Percentiles rank a stretch among this genome's conserved stretches.
Evolutionary conservation across 306 rosid genomes (phyloP).

Genomic region (Lotus japonicus): DNA sequence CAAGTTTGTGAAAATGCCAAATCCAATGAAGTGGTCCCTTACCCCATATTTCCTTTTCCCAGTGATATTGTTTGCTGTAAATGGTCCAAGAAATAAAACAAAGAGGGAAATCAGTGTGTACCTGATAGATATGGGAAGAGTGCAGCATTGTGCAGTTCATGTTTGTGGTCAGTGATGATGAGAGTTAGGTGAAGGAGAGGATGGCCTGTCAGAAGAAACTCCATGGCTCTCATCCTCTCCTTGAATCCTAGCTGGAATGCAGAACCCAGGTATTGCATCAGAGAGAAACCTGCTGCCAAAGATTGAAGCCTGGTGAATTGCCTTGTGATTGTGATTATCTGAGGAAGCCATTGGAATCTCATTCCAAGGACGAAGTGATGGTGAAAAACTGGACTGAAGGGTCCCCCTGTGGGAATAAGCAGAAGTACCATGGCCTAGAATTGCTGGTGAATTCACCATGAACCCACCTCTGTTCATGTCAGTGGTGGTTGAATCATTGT

Average conservation of each 20-base stretch:
- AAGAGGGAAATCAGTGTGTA: constrained; percentile 1
- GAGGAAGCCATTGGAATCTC: constrained; percentile 42
- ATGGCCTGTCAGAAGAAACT: constrained; percentile 41
- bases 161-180: constrained; percentile 44
- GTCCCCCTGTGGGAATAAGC: constrained; percentile 72
- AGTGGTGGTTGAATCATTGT: constrained; percentile 23
- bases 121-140: constrained; percentile 27
- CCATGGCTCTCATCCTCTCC: constrained; percentile 43
- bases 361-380: constrained; percentile 55
- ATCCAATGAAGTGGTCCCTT: constrained; percentile 22
- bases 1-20: constrained; percentile 5
- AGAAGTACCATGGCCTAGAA: constrained; percentile 44
- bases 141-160: constrained; percentile 8
- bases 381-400: constrained; percentile 94
- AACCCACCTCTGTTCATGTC: constrained; percentile 37
- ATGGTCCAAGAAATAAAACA: background rate
- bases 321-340: constrained; percentile 29
- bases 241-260: constrained; percentile 59
- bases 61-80: constrained; percentile 3
- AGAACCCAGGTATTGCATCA: constrained; percentile 44
- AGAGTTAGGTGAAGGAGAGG: constrained; percentile 63
- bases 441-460: constrained; percentile 30
- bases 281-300: constrained; percentile 53
- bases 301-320: constrained; percentile 51
- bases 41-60: background rate